phyloP scores from a whole-genome alignment of 2,329 filamentous ascomycete species.

The Monilinia laxa region DNA sequence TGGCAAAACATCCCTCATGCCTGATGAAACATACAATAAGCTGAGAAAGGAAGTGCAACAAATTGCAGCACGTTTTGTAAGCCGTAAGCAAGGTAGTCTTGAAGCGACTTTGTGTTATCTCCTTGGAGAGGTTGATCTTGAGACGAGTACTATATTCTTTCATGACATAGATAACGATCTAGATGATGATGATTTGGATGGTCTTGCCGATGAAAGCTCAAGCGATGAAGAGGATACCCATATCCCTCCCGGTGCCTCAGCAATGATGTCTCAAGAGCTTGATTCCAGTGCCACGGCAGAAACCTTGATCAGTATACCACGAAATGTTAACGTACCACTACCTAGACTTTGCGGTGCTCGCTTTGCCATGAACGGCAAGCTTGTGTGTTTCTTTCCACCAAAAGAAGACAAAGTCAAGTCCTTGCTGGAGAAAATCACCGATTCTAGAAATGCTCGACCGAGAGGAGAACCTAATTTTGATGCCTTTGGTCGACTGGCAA shows the following conservation, averaged over 20 bases:
- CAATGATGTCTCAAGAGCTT: constrained; percentile 62
- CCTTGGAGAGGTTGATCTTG: constrained; percentile 61
- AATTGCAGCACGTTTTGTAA: constrained; percentile 55
- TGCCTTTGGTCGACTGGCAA: constrained; percentile 60
- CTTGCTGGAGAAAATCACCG: constrained; percentile 48
- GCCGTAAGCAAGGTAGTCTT: constrained; percentile 60
- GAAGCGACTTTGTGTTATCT: constrained; percentile 63
- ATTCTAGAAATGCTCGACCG: constrained; percentile 49
- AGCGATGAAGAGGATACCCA: constrained; percentile 72
- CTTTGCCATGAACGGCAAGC: constrained; percentile 60
- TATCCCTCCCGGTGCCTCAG: constrained; percentile 42
- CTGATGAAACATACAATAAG: constrained; percentile 53
- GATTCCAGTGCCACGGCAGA: constrained; percentile 53
- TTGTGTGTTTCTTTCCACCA: constrained; percentile 68
- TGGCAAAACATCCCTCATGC: constrained; percentile 62
- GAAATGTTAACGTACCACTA: constrained; percentile 53
- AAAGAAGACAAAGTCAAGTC: constrained; percentile 57
- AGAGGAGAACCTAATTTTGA: constrained; percentile 58
- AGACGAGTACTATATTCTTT: constrained; percentile 60
- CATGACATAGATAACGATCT: constrained; percentile 56
- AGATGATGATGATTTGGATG: constrained; percentile 58
- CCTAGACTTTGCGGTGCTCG: constrained; percentile 60
- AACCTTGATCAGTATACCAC: constrained; percentile 52
- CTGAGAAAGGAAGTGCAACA: constrained; percentile 57
- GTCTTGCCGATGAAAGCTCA: constrained; percentile 71